These are phyloP conservation scores for Xenoacremonium recifei DNA, from an alignment of 2,329 filamentous ascomycete species.

Conservation along the genomic window DNA sequence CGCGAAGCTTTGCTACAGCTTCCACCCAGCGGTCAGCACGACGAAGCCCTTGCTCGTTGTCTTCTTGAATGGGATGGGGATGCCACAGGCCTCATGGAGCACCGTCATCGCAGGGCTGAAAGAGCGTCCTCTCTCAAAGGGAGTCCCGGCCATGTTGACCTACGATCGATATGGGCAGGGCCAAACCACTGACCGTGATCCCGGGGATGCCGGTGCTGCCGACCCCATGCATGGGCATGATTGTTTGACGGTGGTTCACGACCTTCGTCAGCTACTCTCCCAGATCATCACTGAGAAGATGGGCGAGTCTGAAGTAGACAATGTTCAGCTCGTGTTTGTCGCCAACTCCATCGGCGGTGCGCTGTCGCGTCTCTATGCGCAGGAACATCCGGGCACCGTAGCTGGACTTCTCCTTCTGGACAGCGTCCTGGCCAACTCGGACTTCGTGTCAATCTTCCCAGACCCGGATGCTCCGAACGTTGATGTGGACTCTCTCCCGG, in stretches of 20 bases:
- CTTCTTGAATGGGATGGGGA: too few species aligned
- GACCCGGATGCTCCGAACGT: conserved; percentile 50
- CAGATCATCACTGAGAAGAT: conserved; percentile 9
- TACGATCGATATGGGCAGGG: too few species aligned
- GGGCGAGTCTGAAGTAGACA: neutral
- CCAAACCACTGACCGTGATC: conserved; percentile 39
- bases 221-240: conserved; percentile 46
- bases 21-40: too few species aligned
- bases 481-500: conserved; percentile 27
- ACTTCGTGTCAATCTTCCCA: conserved; percentile 54
- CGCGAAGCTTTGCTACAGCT: too few species aligned
- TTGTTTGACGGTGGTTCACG: conserved; percentile 32
- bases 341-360: conserved; percentile 22
- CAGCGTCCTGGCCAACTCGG: conserved; percentile 55
- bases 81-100: too few species aligned
- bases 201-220: conserved; percentile 38
- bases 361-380: conserved; percentile 50
- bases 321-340: conserved; percentile 9
- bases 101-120: too few species aligned
- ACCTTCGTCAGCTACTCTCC: conserved; percentile 16
- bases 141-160: too few species aligned
- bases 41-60: too few species aligned
- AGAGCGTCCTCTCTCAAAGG: too few species aligned
- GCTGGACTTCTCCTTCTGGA: conserved; percentile 52
- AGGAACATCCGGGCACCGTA: conserved; percentile 43